Evolutionary conservation across 2,329 filamentous ascomycete genomes (phyloP), one percentile per base, ranked within the genome.

Genomic region (Neodidymelliopsis sp.): DNA sequence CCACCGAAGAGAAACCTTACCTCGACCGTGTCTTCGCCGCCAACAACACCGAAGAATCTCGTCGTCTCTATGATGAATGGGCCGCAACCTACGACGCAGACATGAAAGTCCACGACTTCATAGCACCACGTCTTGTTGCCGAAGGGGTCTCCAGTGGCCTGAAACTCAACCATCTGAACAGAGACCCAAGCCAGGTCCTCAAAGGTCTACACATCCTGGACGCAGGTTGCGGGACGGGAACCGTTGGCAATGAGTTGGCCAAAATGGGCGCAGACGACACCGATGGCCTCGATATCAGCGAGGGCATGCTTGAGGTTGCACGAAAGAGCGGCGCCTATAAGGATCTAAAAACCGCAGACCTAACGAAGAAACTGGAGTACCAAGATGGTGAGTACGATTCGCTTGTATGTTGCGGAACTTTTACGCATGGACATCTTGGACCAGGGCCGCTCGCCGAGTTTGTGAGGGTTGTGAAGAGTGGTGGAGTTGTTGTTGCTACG

Each of bases 211-310:
- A 56, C 2, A 77, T 83, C 45, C 73, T 82, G 0, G 81, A 84
- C 49, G 80, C 80, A 16, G 81, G 81, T n/a, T 83, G 81, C 48
- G 81, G 81, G 4, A 83, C 80, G 0, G 81, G 81, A 0, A 74
- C 82, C 7, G 80, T 81, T 9, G 81, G 79, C 4, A 63, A 74
- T 15, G 76, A 75, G 19, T 74, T 84, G 4, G 71, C 74, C 16
- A 65, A 74, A 27, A 61, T 72, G 23, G 76, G 77, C 2, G 75
- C 75, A 3, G 71, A 71, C 27, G 67, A 71, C n/a, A 74, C 84
- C 30, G 78, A 82, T 39, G 81, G 81, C 19, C 63, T 82, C 19
- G 81, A 84, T 54, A 66, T 83, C 12, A 80, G 77, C 39, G 72
- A 75, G 1, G 76, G 77, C 23, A 84, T 84, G 81, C 75, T 84